Percentiles rank a stretch among this genome's conserved stretches.
These are phyloP conservation scores for Fusarium liriodendri DNA, from an alignment of 2,329 filamentous ascomycete genomes.

Conservation along the genomic window DNA sequence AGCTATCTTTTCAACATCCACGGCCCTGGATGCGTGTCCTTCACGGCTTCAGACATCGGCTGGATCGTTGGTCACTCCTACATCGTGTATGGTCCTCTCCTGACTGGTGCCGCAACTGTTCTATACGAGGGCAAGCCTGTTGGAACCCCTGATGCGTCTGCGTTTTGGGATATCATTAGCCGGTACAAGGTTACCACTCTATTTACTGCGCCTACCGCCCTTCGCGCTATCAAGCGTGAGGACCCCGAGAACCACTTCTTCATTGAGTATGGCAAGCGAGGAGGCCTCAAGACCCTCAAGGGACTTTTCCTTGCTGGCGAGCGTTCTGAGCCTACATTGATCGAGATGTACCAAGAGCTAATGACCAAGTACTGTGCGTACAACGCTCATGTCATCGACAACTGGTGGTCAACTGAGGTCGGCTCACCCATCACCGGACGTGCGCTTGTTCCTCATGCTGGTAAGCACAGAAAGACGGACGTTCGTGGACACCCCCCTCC, in stretches of 20 bases:
- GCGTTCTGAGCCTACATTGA: constrained; percentile 86
- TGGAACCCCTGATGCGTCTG: constrained; percentile 86
- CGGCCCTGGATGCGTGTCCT: constrained; percentile 80
- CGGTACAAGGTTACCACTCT: constrained; percentile 87
- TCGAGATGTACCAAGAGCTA: constrained; percentile 83
- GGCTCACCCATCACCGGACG: constrained; percentile 70
- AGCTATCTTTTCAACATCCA: constrained; percentile 85
- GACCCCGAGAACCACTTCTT: constrained; percentile 81
- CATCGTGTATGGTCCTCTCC: constrained; percentile 88
- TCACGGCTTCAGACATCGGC: constrained; percentile 87
- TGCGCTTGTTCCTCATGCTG: constrained; percentile 67
- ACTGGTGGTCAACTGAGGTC: constrained; percentile 72
- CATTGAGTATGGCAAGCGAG: constrained; percentile 69
- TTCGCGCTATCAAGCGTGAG: constrained; percentile 87
- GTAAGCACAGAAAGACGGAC: constrained; percentile 61
- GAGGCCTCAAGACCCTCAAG: constrained; percentile 77
- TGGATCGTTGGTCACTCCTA: constrained; percentile 81
- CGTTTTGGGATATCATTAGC: constrained; percentile 88
- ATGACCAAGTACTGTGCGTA: constrained; percentile 73
- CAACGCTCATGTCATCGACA: constrained; percentile 67
- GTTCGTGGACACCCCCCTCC: constrained; percentile 56
- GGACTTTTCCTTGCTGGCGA: constrained; percentile 90
- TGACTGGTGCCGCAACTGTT: constrained; percentile 86
- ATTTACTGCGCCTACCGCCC: constrained; percentile 88
- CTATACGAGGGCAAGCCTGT: constrained; percentile 95